Conservation (phyloP, 78 protist genomes). For the Isochrysis galbana region DNA sequence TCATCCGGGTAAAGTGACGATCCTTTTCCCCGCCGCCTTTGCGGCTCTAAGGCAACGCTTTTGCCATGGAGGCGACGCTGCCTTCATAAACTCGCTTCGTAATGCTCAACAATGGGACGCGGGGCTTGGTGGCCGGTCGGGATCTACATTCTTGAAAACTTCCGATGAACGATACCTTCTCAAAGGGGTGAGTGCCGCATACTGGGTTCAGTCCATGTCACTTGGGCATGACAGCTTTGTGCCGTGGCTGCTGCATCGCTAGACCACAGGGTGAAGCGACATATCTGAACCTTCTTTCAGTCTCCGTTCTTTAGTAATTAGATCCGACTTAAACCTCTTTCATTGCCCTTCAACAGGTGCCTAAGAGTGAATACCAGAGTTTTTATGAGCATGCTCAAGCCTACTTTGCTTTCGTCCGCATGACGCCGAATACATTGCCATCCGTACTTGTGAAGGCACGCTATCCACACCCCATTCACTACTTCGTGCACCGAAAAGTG, state of each 20-base stretch:
- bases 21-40: background rate
- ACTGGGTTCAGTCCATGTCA: too few relatives aligned
- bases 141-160: background rate
- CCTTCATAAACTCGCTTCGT: background rate
- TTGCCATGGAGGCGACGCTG: background rate
- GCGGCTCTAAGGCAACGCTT: constrained; percentile 17
- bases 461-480: background rate
- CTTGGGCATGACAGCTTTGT: too few relatives aligned
- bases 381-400: background rate
- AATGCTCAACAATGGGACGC: background rate
- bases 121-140: background rate
- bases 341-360: background rate
- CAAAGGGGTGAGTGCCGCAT: background rate
- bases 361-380: background rate
- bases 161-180: background rate
- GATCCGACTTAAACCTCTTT: too few relatives aligned
- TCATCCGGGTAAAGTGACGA: background rate
- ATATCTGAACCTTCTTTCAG: too few relatives aligned
- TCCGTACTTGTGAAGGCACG: constrained; percentile 10
- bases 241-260: too few relatives aligned
- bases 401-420: background rate
- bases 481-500: too few relatives aligned
- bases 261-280: too few relatives aligned
- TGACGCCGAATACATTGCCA: background rate
- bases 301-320: too few relatives aligned